phyloP scores from a whole-genome alignment of 148 eudicot genomes.

The Mesembryanthemum crystallinum region DNA sequence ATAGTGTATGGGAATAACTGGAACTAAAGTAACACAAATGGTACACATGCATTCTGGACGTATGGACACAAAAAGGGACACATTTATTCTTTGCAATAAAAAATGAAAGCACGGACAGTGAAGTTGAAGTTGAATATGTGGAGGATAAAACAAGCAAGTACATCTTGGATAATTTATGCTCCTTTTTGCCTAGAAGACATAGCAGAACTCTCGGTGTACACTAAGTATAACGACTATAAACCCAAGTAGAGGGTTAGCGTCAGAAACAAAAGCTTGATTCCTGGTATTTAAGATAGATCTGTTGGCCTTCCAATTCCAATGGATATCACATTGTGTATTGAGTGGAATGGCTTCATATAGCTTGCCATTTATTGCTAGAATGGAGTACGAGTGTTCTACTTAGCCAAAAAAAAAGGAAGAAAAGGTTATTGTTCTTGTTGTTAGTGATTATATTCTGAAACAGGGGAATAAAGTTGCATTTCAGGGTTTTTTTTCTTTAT shows the following conservation, averaged over 20 bases:
- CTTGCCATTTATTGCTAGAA: not conserved
- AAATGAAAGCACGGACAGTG: no score
- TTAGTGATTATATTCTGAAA: not conserved
- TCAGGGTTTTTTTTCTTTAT: slow-evolving; percentile 1
- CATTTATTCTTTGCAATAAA: no score
- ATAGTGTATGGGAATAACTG: no score
- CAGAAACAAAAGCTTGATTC: not conserved
- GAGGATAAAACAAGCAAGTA: not conserved
- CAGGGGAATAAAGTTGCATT: not conserved
- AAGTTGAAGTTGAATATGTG: not conserved
- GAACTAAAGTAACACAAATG: no score
- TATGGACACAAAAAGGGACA: no score
- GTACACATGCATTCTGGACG: no score
- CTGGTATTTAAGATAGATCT: slow-evolving; percentile 2
- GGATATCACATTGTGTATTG: not conserved
- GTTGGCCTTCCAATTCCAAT: not conserved
- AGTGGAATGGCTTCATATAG: not conserved
- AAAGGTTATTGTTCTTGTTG: not conserved
- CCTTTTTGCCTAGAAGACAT: slow-evolving; percentile 2
- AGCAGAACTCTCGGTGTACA: not conserved
- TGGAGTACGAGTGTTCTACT: no score
- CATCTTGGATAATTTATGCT: not conserved
- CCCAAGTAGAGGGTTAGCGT: not conserved
- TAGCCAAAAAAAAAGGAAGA: no score
- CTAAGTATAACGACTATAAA: not conserved